Conservation (phyloP, 129 eudicot genomes). For the Flaveria bidentis region DNA sequence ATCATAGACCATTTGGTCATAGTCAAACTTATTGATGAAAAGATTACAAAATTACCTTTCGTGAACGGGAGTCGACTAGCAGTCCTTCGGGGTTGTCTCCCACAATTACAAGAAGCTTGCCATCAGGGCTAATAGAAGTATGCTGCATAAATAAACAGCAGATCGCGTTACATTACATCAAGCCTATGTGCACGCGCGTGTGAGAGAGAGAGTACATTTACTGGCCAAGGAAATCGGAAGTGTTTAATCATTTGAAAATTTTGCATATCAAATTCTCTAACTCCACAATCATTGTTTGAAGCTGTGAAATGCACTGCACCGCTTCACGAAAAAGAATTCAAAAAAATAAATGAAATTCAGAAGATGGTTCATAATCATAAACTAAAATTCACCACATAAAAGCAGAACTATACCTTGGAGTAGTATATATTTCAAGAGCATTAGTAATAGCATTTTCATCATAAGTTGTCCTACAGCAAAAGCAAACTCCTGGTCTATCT, state of each 20-base stretch:
- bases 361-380: background rate
- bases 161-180: background rate
- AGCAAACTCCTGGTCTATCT: constrained; percentile 76
- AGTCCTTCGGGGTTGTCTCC: constrained; percentile 75
- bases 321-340: constrained; percentile 37
- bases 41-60: constrained; percentile 49
- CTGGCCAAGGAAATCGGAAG: constrained; percentile 81
- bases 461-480: constrained; percentile 70
- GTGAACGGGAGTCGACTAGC: constrained; percentile 67
- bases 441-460: constrained; percentile 89
- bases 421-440: constrained; percentile 66
- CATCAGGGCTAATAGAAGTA: constrained; percentile 76
- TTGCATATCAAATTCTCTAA: constrained; percentile 75
- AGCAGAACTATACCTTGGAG: constrained; percentile 52
- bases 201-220: constrained; percentile 46
- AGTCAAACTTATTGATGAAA: background rate
- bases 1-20: background rate
- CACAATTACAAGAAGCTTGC: constrained; percentile 60
- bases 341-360: background rate
- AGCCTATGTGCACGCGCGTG: background rate
- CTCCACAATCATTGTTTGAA: constrained; percentile 84
- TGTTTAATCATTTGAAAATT: constrained; percentile 65
- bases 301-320: constrained; percentile 89
- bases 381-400: background rate
- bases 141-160: constrained; percentile 52